These are phyloP conservation scores for Leucocoprinus leucothites DNA, from an alignment of 768 basidiomycete genomes.

Conservation along the genomic window DNA sequence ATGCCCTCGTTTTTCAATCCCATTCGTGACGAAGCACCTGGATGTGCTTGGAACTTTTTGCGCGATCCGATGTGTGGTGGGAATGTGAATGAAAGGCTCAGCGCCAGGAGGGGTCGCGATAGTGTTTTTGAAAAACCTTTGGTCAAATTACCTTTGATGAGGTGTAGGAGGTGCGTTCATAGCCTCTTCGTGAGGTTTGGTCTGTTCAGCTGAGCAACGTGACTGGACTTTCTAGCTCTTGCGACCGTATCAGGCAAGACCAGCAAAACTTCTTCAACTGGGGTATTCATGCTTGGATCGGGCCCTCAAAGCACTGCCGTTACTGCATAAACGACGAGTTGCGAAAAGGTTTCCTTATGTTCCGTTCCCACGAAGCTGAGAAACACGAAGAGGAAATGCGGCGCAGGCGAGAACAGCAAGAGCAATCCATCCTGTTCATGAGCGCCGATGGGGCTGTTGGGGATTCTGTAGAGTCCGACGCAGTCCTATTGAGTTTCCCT, in stretches of 20 bases:
- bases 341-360: not conserved
- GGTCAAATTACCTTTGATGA: constrained; percentile 7
- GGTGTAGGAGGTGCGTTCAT: constrained; percentile 8
- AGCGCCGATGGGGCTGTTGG: not conserved
- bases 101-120: constrained; percentile 1
- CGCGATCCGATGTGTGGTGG: constrained; percentile 1
- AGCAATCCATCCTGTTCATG: not conserved
- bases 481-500: constrained; percentile 11
- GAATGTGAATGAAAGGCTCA: not conserved
- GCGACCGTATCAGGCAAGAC: constrained; percentile 7
- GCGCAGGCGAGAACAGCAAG: not conserved
- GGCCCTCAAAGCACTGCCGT: constrained; percentile 6
- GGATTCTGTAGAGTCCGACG: not conserved
- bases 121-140: constrained; percentile 6
- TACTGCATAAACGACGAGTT: constrained; percentile 2
- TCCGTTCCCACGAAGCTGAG: constrained; percentile 3
- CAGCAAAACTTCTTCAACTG: constrained; percentile 6
- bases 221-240: not conserved
- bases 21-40: not conserved
- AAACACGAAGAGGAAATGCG: not conserved
- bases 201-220: not conserved
- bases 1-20: constrained; percentile 13
- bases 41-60: constrained; percentile 7
- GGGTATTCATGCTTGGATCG: constrained; percentile 10
- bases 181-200: not conserved